Evolutionary conservation across 805 yeast genomes (phyloP), one percentile per base, ranked within the genome.

Genomic region (Kodamaea kaohsiungensis): DNA sequence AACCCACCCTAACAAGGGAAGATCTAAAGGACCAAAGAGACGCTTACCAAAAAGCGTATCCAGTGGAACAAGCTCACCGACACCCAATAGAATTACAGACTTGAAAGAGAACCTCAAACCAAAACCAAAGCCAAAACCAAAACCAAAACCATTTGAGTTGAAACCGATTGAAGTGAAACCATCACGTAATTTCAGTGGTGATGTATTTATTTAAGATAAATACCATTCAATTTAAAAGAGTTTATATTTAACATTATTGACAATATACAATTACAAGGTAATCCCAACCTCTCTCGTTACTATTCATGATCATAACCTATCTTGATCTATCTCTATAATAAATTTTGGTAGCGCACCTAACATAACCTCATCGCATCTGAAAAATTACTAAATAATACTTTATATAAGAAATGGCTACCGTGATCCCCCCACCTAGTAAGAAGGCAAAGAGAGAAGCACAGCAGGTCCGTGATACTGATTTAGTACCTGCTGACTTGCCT

Each of bases 381-480:
- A 18, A 47, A 47, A 35, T n/a, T 40, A 18, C 13, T 35, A 38
- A 17, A 30, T 35, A 38, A 15, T 35, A 35, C 19, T 37, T 13
- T 33, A 30, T 38, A 37, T 33, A 16, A 16, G 52, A 13, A 40
- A 92, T 93, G 98, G 95, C 98, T 50, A 95, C 98, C 0, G 77
- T 90, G 45, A 70, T 95, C 47, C 99, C 99, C 22, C 98, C 98
- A 42, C 96, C 89, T 17, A 87, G 96, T 1, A 93, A 95, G 70
- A 89, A 85, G 66, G 96, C 90, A 67, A 89, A 81, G 70, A 84
- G 85, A 66, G 89, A 80, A 58, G 96, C 96, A 3, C 98, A 91
- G 67, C 78, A 83, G 67, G 89, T 89, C 7, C 84, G 87, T 53
- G 93, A 88, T 50, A 87, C 88, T 25, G 86, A 83, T 50, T 69